Conservation (phyloP, 805 yeast genomes). For the Starmerella cellae region DNA sequence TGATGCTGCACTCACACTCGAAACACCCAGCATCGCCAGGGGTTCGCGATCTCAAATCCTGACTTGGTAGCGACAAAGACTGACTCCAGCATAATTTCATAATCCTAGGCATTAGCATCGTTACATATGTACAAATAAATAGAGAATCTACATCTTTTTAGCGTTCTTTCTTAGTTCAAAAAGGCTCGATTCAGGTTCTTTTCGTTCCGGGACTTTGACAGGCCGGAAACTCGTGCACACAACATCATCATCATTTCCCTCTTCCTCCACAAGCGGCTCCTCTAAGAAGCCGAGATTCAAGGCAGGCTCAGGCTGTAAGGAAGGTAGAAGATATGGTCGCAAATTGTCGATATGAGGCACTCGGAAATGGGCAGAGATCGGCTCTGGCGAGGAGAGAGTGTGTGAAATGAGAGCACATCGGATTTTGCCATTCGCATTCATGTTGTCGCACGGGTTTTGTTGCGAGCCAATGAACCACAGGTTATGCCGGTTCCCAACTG, state of each 20-base stretch:
- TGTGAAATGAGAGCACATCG: slow-evolving; percentile 12
- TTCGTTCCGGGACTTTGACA: background rate
- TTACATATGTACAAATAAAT: too few species aligned
- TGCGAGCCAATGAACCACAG: slow-evolving; percentile 22
- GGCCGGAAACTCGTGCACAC: background rate
- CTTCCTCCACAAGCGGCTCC: background rate
- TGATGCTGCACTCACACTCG: too few species aligned
- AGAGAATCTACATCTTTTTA: too few species aligned
- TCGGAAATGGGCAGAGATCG: slow-evolving; percentile 6
- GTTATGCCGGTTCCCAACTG: slow-evolving; percentile 11
- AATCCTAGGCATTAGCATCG: too few species aligned
- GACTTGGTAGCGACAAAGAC: too few species aligned
- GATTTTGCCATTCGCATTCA: slow-evolving; percentile 2
- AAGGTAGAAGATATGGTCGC: background rate
- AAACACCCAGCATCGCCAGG: too few species aligned
- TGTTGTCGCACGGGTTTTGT: slow-evolving; percentile 17
- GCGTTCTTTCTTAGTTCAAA: background rate
- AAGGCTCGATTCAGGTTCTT: background rate
- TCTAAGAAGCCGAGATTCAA: background rate
- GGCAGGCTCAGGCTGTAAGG: background rate
- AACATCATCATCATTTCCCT: background rate
- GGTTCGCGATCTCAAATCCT: too few species aligned
- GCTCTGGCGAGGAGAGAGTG: slow-evolving; percentile 1
- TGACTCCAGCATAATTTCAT: too few species aligned
- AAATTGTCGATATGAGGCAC: slow-evolving; percentile 1